Evolutionary conservation across 2,329 filamentous ascomycete genomes (phyloP).

Genomic region (Phaeosphaeriaceae sp.): DNA sequence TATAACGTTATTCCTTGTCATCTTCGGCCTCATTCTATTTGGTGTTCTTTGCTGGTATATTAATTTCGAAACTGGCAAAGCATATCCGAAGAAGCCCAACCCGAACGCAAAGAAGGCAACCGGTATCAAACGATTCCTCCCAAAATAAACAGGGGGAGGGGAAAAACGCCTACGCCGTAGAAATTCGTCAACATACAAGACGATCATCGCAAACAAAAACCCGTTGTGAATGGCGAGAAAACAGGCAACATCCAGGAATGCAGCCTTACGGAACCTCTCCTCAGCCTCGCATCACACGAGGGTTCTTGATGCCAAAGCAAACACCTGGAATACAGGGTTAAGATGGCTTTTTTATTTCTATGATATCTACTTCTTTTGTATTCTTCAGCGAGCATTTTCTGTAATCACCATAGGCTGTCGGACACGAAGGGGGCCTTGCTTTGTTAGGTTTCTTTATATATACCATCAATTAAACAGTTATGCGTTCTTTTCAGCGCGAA

Average conservation of each 20-base stretch:
- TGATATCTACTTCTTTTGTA: background rate
- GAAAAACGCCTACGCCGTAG: background rate
- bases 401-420: background rate
- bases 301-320: too few relatives aligned
- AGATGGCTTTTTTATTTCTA: too few relatives aligned
- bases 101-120: constrained; percentile 33
- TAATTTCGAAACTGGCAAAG: constrained; percentile 38
- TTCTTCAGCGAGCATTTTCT: constrained; percentile 2
- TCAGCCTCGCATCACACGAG: too few relatives aligned
- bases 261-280: too few relatives aligned
- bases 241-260: too few relatives aligned
- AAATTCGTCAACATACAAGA: too few relatives aligned
- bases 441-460: background rate
- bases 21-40: constrained; percentile 66
- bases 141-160: constrained; percentile 15
- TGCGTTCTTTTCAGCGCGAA: background rate
- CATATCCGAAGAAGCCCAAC: constrained; percentile 35
- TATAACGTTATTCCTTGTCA: constrained; percentile 79
- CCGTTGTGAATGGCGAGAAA: too few relatives aligned
- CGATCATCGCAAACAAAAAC: too few relatives aligned
- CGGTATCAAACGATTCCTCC: constrained; percentile 27
- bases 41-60: constrained; percentile 36
- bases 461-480: background rate
- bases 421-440: background rate
- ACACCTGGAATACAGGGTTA: too few relatives aligned